Conservation (phyloP, 2,329 filamentous ascomycete genomes). For the Lasiodiplodia gonubiensis region DNA sequence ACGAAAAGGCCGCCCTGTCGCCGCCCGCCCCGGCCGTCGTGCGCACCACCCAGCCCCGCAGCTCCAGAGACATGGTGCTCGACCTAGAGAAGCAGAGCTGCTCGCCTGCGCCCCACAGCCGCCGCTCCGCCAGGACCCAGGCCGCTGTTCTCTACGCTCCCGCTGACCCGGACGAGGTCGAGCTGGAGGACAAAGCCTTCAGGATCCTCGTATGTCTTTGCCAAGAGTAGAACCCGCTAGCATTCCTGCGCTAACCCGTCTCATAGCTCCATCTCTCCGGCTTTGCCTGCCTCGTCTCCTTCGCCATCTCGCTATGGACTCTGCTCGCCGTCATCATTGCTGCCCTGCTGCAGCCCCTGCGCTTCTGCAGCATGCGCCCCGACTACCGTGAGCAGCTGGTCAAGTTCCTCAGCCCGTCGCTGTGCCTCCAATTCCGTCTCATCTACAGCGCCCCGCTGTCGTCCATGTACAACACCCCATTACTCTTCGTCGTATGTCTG, state of each 20-base stretch:
- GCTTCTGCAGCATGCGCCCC: constrained; percentile 57
- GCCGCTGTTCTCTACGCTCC: constrained; percentile 41
- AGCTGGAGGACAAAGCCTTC: constrained; percentile 52
- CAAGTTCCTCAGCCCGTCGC: constrained; percentile 58
- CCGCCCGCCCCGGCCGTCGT: constrained; percentile 26
- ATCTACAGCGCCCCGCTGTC: constrained; percentile 53
- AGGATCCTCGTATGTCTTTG: constrained; percentile 47
- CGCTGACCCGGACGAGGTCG: constrained; percentile 44
- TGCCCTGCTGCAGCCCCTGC: constrained; percentile 57
- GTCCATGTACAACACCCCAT: constrained; percentile 42
- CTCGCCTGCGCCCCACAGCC: constrained; percentile 35
- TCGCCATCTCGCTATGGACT: constrained; percentile 61
- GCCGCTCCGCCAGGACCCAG: constrained; percentile 36
- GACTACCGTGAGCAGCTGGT: constrained; percentile 57
- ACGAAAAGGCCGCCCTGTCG: constrained; percentile 30
- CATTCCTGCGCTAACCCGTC: not conserved
- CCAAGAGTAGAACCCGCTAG: not conserved
- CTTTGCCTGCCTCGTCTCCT: constrained; percentile 61
- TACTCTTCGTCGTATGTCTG: constrained; percentile 60
- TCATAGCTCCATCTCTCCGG: constrained; percentile 60
- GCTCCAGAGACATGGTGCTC: constrained; percentile 37
- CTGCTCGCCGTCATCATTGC: constrained; percentile 55
- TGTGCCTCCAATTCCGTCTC: constrained; percentile 58
- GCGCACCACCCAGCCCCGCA: constrained; percentile 2
- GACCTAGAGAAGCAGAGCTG: constrained; percentile 43